phyloP scores from a whole-genome alignment of 345 rosid species.

The Leavenworthia alabamica region DNA sequence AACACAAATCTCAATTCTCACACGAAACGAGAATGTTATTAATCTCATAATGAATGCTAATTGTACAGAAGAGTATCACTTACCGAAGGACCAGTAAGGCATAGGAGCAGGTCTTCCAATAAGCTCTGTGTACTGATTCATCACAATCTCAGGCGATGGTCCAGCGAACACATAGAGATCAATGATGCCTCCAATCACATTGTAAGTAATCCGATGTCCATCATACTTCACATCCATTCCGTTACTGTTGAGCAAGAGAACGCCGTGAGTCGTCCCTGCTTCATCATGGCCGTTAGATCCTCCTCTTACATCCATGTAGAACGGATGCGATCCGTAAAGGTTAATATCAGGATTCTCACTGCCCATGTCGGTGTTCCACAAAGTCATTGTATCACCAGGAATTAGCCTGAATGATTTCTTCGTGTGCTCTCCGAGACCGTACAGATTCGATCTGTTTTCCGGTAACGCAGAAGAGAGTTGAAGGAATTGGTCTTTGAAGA shows the following conservation, averaged over 20 bases:
- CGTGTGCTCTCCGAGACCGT: slow-evolving; percentile 80
- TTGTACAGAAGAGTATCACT: not conserved
- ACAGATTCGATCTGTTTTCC: slow-evolving; percentile 36
- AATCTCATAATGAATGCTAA: not conserved
- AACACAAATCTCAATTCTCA: slow-evolving; percentile 2
- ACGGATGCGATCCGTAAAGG: slow-evolving; percentile 77
- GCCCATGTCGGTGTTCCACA: slow-evolving; percentile 53
- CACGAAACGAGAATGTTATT: not conserved
- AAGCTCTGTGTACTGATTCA: slow-evolving; percentile 60
- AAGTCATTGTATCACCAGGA: slow-evolving; percentile 33
- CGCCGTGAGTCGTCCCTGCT: slow-evolving; percentile 56
- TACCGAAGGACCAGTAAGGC: slow-evolving; percentile 87
- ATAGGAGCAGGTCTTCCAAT: slow-evolving; percentile 68
- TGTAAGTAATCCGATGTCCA: slow-evolving; percentile 53
- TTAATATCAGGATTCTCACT: slow-evolving; percentile 38
- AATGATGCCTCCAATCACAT: slow-evolving; percentile 57
- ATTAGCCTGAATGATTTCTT: slow-evolving; percentile 42
- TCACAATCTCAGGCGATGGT: slow-evolving; percentile 45
- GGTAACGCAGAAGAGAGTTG: slow-evolving; percentile 60
- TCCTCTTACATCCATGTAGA: slow-evolving; percentile 58
- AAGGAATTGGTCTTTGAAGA: slow-evolving; percentile 73
- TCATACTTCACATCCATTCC: slow-evolving; percentile 61
- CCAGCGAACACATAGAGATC: slow-evolving; percentile 59
- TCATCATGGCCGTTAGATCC: slow-evolving; percentile 29
- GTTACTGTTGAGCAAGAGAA: slow-evolving; percentile 56